A percentile compares a stretch with the other conserved stretches of the same genome.
phyloP scores from a whole-genome alignment of 805 yeast species.

The Ogataea paradorogensis region DNA sequence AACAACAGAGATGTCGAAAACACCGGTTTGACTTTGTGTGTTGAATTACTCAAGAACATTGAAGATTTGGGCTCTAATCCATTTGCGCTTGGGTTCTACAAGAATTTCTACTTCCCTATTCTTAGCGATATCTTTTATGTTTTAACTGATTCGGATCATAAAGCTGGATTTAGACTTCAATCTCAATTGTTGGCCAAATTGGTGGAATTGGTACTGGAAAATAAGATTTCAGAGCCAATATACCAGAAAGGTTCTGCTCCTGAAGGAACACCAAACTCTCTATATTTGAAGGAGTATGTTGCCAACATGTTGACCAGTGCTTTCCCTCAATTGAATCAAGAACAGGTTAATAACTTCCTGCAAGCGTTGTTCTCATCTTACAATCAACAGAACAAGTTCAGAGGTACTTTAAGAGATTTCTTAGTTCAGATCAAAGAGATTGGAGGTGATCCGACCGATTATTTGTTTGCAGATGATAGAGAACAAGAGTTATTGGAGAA shows the following conservation, averaged over 20 bases:
- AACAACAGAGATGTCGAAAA: slow-evolving; percentile 96
- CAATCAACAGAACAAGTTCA: slow-evolving; percentile 71
- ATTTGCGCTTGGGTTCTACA: slow-evolving; percentile 82
- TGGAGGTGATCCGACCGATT: slow-evolving; percentile 95
- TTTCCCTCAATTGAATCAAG: slow-evolving; percentile 86
- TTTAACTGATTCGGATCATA: slow-evolving; percentile 94
- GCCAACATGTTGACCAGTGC: slow-evolving; percentile 80
- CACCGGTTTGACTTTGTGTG: slow-evolving; percentile 78
- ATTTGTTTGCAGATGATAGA: slow-evolving; percentile 89
- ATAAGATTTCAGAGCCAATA: slow-evolving; percentile 72
- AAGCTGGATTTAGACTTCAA: slow-evolving; percentile 91
- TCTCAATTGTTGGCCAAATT: slow-evolving; percentile 79
- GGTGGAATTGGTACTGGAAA: slow-evolving; percentile 76
- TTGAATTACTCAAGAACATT: slow-evolving; percentile 81
- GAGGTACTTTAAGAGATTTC: slow-evolving; percentile 88
- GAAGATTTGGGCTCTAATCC: slow-evolving; percentile 68
- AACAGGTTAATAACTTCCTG: slow-evolving; percentile 79
- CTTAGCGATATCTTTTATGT: slow-evolving; percentile 91
- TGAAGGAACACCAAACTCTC: slow-evolving; percentile 77
- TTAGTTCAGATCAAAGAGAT: slow-evolving; percentile 91
- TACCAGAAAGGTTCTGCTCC: slow-evolving; percentile 81
- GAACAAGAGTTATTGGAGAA: slow-evolving; percentile 73
- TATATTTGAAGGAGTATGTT: slow-evolving; percentile 74
- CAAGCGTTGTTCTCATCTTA: slow-evolving; percentile 72
- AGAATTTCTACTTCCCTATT: slow-evolving; percentile 83